These are phyloP conservation scores for Lipomyces oligophaga DNA, from an alignment of 805 yeast species.

Conservation along the genomic window DNA sequence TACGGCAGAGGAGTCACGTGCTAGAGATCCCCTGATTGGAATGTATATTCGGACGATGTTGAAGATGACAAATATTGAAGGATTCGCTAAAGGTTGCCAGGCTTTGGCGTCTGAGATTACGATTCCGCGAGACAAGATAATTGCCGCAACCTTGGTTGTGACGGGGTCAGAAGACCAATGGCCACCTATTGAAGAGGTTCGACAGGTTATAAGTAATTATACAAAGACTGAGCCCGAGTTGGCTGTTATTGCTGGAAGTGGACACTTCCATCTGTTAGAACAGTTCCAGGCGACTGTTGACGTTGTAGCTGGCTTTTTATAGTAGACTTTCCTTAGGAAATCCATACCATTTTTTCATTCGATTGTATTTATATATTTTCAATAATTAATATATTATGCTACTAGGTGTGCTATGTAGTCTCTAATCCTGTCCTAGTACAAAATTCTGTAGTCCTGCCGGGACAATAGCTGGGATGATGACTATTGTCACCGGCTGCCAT, in stretches of 20 bases:
- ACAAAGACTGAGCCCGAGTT: constrained; percentile 2
- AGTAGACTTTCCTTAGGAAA: too few relatives aligned
- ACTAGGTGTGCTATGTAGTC: too few relatives aligned
- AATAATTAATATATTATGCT: too few relatives aligned
- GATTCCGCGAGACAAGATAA: constrained; percentile 2
- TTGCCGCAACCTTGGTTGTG: constrained; percentile 3
- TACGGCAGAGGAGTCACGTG: constrained; percentile 1
- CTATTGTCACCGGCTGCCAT: too few relatives aligned
- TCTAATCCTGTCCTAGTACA: too few relatives aligned
- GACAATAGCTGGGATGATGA: too few relatives aligned
- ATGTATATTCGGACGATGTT: constrained; percentile 15
- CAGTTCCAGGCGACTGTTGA: constrained; percentile 6
- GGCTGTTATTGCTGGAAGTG: constrained; percentile 1
- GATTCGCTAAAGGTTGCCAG: constrained; percentile 11
- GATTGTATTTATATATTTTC: too few relatives aligned
- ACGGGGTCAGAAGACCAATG: constrained; percentile 15
- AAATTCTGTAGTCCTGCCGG: too few relatives aligned
- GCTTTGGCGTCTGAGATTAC: constrained; percentile 9
- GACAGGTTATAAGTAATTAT: constrained; percentile 3
- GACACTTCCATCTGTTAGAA: constrained; percentile 11
- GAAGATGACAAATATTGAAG: constrained; percentile 15
- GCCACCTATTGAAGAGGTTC: constrained; percentile 13
- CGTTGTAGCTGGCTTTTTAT: constrained; percentile 2
- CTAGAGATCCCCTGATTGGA: constrained; percentile 9
- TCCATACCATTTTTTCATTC: too few relatives aligned